phyloP scores from a whole-genome alignment of 2,329 filamentous ascomycete genomes.

The Paecilomyces fulvus region DNA sequence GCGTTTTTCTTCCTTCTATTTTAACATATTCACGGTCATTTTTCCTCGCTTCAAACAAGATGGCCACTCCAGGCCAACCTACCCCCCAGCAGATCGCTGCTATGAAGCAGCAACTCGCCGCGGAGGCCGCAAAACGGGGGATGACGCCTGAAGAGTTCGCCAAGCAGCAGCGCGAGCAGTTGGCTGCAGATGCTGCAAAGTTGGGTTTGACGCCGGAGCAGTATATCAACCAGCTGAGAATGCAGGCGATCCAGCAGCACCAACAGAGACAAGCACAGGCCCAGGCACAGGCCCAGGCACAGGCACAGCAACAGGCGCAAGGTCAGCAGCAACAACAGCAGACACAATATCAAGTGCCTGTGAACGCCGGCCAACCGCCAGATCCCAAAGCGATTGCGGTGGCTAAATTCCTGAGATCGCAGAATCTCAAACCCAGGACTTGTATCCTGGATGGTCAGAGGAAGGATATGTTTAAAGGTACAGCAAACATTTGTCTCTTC shows the following conservation, averaged over 20 bases:
- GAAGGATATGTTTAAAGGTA: constrained; percentile 97
- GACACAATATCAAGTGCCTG: constrained; percentile 38
- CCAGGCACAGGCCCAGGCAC: constrained; percentile 17
- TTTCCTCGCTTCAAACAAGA: constrained; percentile 13
- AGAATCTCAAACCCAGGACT: constrained; percentile 81
- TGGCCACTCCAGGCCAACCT: constrained; percentile 42
- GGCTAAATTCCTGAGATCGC: constrained; percentile 74
- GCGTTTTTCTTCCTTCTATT: constrained; percentile 1
- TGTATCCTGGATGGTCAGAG: constrained; percentile 92
- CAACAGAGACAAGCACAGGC: constrained; percentile 26
- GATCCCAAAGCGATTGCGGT: constrained; percentile 84
- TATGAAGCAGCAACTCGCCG: constrained; percentile 74
- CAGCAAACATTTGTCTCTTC: not conserved
- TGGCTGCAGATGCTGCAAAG: constrained; percentile 43
- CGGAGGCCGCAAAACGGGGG: constrained; percentile 75
- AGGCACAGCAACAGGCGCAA: constrained; percentile 15
- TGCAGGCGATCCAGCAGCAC: constrained; percentile 38
- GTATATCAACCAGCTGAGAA: constrained; percentile 37
- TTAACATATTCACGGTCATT: not conserved
- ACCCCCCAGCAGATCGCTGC: constrained; percentile 75
- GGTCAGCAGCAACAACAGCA: constrained; percentile 18
- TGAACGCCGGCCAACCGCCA: constrained; percentile 52
- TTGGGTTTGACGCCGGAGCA: constrained; percentile 44
- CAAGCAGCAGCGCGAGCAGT: constrained; percentile 45
- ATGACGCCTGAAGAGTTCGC: constrained; percentile 81